Evolutionary conservation across 2,329 filamentous ascomycete species (phyloP).

Genomic region (Alternaria dauci): DNA sequence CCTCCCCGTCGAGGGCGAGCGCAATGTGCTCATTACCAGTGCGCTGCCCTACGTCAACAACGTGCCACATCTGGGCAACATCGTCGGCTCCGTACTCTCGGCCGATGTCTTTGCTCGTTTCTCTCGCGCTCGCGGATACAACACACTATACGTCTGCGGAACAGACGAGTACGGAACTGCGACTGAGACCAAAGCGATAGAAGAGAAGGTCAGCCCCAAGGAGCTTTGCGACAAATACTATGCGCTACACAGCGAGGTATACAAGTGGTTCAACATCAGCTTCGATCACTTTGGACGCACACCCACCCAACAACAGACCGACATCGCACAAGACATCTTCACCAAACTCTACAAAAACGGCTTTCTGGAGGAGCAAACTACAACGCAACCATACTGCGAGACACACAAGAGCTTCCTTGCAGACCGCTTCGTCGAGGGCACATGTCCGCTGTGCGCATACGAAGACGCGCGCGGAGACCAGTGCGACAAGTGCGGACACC

Average conservation of each 20-base stretch:
- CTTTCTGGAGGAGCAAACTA: conserved; percentile 85
- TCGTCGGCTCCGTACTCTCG: conserved; percentile 69
- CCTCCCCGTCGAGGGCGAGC: conserved; percentile 65
- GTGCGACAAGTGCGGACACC: conserved; percentile 60
- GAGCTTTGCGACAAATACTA: conserved; percentile 94
- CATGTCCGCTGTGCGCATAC: conserved; percentile 73
- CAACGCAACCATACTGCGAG: conserved; percentile 90
- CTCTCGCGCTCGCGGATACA: conserved; percentile 79
- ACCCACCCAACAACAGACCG: conserved; percentile 85
- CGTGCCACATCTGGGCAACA: conserved; percentile 73
- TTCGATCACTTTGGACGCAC: conserved; percentile 97
- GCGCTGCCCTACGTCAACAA: conserved; percentile 88
- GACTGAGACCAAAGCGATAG: conserved; percentile 93
- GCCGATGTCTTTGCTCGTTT: conserved; percentile 82
- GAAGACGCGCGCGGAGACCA: conserved; percentile 63
- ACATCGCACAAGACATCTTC: conserved; percentile 94
- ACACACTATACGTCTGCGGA: conserved; percentile 85
- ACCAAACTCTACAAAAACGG: conserved; percentile 86
- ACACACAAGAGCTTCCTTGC: conserved; percentile 60
- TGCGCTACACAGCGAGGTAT: conserved; percentile 86
- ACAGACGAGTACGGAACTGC: conserved; percentile 96
- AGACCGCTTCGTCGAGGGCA: conserved; percentile 78
- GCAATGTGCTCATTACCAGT: conserved; percentile 89
- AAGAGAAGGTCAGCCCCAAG: conserved; percentile 82
- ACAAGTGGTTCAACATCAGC: conserved; percentile 94